A percentile compares a stretch with the other conserved stretches of the same genome.
These are phyloP conservation scores for Cenchrus americanus DNA, from an alignment of 176 grass and related monocot genomes.

Conservation along the genomic window DNA sequence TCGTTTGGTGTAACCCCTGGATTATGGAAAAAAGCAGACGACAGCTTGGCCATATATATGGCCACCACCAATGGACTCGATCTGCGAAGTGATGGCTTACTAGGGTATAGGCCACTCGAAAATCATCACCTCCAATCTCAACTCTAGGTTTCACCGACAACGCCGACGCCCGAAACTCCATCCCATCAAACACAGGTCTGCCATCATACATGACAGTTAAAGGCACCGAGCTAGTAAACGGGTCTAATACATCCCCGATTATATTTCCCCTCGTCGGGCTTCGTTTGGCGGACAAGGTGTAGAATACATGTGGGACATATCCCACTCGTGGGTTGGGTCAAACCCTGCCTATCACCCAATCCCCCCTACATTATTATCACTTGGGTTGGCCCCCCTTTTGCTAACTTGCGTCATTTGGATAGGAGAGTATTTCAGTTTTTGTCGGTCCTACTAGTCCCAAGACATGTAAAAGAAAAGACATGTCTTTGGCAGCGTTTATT, in stretches of 20 bases:
- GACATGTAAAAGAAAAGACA: too few species aligned
- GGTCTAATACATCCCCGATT: slow-evolving; percentile 82
- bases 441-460: too few species aligned
- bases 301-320: too few species aligned
- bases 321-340: too few species aligned
- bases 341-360: too few species aligned
- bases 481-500: too few species aligned
- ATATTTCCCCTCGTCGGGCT: slow-evolving; percentile 55
- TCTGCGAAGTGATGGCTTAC: slow-evolving; percentile 63
- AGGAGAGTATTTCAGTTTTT: too few species aligned
- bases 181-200: slow-evolving; percentile 67
- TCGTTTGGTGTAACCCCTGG: background rate
- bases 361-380: too few species aligned
- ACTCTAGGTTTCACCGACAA: slow-evolving; percentile 58
- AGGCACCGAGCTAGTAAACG: slow-evolving; percentile 49
- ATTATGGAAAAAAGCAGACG: slow-evolving; percentile 18
- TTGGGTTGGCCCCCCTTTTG: too few species aligned
- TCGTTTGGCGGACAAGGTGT: too few species aligned
- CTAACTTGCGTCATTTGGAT: too few species aligned
- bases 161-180: slow-evolving; percentile 65
- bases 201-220: slow-evolving; percentile 71
- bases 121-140: slow-evolving; percentile 76
- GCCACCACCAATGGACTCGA: slow-evolving; percentile 43
- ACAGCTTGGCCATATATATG: slow-evolving; percentile 32
- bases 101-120: slow-evolving; percentile 75